These are phyloP conservation scores for Lotus japonicus DNA, from an alignment of 306 rosid genomes.

Conservation along the genomic window DNA sequence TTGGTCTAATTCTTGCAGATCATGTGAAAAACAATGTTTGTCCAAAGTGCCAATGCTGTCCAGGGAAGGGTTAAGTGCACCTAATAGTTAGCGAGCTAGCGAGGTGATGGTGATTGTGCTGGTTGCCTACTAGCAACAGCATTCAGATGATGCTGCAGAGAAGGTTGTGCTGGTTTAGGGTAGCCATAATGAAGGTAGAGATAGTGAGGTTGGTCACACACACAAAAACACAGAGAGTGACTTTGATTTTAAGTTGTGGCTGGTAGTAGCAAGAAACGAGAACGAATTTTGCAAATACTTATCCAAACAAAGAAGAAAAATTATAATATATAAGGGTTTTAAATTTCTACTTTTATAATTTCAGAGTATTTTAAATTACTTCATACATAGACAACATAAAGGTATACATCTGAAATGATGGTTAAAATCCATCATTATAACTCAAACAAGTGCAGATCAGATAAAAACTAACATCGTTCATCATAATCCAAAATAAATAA, in stretches of 20 bases:
- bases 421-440: background rate
- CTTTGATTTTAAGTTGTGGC: background rate
- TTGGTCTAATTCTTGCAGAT: background rate
- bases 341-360: background rate
- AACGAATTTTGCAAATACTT: background rate
- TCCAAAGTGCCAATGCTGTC: background rate
- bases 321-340: background rate
- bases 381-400: background rate
- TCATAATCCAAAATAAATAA: slow-evolving; percentile 14
- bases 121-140: background rate
- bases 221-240: too few species aligned
- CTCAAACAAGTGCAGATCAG: slow-evolving; percentile 12
- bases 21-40: background rate
- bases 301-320: background rate
- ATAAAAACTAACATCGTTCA: slow-evolving; percentile 4
- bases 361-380: background rate
- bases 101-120: background rate
- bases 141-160: background rate
- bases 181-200: background rate
- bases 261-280: background rate
- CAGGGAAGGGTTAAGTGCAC: background rate
- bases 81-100: background rate
- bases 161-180: background rate
- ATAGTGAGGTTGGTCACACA: background rate
- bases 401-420: slow-evolving; percentile 1